These are phyloP conservation scores for Scedosporium boydii DNA, from an alignment of 2,329 filamentous ascomycete genomes.

Conservation along the genomic window DNA sequence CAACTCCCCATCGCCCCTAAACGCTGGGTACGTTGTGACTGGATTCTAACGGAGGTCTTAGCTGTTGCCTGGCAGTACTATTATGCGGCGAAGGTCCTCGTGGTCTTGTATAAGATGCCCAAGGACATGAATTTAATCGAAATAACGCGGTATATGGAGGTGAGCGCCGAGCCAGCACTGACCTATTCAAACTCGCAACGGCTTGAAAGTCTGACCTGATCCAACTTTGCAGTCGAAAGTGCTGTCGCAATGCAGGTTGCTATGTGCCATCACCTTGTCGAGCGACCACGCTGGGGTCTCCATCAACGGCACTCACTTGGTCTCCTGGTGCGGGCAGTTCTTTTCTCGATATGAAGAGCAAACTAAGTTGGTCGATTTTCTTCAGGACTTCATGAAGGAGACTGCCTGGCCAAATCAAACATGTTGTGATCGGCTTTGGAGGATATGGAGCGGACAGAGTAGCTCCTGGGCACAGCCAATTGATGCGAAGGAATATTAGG, in stretches of 20 bases:
- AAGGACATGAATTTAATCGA: background rate
- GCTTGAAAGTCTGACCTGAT: background rate
- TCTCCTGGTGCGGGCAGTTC: constrained; percentile 6
- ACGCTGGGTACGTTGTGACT: background rate
- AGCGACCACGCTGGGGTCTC: background rate
- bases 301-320: constrained; percentile 5
- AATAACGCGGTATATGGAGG: background rate
- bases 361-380: background rate
- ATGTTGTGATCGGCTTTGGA: constrained; percentile 3
- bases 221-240: background rate
- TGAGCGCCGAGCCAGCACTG: background rate
- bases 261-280: background rate
- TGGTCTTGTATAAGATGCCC: background rate
- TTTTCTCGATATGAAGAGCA: constrained; percentile 6
- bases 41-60: background rate
- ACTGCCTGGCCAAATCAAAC: constrained; percentile 5
- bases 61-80: constrained; percentile 5
- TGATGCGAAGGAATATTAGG: too few species aligned
- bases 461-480: background rate
- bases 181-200: background rate
- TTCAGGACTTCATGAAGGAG: background rate
- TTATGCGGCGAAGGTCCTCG: constrained; percentile 3
- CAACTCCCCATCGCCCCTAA: background rate
- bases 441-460: constrained; percentile 2
- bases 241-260: background rate